Percentiles rank a stretch among this genome's conserved stretches.
These are phyloP conservation scores for Triticum urartu DNA, from an alignment of 176 grass and related monocot genomes.

Conservation along the genomic window DNA sequence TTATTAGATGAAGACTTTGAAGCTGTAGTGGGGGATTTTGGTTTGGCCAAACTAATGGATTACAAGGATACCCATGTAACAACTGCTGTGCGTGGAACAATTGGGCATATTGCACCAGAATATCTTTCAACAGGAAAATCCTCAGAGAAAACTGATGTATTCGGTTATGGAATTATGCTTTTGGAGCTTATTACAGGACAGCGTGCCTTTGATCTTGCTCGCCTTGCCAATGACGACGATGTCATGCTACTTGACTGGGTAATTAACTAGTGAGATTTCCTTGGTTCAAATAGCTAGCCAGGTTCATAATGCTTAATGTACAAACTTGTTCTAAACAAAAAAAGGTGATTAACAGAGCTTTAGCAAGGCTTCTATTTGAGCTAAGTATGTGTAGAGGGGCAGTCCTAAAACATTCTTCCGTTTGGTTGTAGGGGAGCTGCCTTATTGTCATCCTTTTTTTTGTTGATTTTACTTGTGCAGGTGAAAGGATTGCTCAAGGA, in stretches of 20 bases:
- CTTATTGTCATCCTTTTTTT: not conserved
- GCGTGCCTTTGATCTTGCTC: slow-evolving; percentile 86
- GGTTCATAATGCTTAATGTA: slow-evolving; percentile 5
- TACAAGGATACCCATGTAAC: slow-evolving; percentile 98
- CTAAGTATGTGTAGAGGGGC: not conserved
- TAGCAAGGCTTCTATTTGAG: not conserved
- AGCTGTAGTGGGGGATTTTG: slow-evolving; percentile 87
- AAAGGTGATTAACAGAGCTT: not conserved
- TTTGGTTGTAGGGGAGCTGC: not conserved
- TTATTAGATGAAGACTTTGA: slow-evolving; percentile 83
- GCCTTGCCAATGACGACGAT: slow-evolving; percentile 86
- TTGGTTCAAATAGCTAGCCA: not conserved
- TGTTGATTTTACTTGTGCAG: slow-evolving; percentile 38
- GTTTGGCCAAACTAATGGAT: slow-evolving; percentile 87
- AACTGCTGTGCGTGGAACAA: slow-evolving; percentile 85
- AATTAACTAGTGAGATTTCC: slow-evolving; percentile 17
- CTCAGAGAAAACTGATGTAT: slow-evolving; percentile 91
- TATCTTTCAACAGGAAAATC: slow-evolving; percentile 91
- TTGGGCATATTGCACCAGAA: slow-evolving; percentile 90
- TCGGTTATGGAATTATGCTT: slow-evolving; percentile 93
- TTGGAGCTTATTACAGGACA: slow-evolving; percentile 93
- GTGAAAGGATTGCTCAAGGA: slow-evolving; percentile 91
- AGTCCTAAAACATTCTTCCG: not conserved
- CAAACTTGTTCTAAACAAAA: not conserved
- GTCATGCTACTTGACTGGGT: slow-evolving; percentile 97